Evolutionary conservation across 2,329 filamentous ascomycete species (phyloP), one percentile per base, ranked within the genome.

Genomic region (Didymosphaeria variabile): DNA sequence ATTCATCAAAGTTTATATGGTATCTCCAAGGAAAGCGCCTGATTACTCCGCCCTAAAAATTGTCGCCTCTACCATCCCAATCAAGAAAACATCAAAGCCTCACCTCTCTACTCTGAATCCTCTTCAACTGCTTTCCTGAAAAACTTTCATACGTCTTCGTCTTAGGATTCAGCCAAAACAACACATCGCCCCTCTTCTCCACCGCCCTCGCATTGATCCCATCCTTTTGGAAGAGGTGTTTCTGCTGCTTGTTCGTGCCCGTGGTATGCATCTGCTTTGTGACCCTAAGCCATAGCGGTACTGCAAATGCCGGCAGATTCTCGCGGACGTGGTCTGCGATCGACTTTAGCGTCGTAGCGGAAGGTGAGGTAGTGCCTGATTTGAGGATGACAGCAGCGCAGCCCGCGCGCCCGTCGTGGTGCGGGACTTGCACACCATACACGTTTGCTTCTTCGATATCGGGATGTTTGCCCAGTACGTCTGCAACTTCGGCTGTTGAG

Each of bases 181-280:
- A 55, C 53, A 66, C 63, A 60, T 80, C 80, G 2, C 77, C 79
- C 6, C 55, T 51, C 13, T 49, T 63, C 40, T 79, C 77, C 9
- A 82, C 79, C 13, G 66, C 66, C 0, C 71, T 67, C 0, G 79
- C 67, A 51, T 83, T 76, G 49, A 83, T 78, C 0, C 81, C 82
- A 32, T 83, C 78, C 12, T 72, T 66, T 52, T 79, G 74, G 34
- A 83, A 66, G 2, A 70, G 64, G 19, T 76, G 73, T 60, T 84
- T 84, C 68, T 82, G 81, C 49, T 81, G 68, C 70, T 84, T 83
- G 68, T 81, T 79, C 32, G 81, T 83, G 1, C 77, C 80, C n/a
- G 81, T 83, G 19, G 78, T 79, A 36, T 79, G 77, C 60, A 82
- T 74, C 44, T 74, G 65, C 55, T 61, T 69, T 0, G 76, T 79